Base-by-base conservation (phyloP, 441 rosid genomes). In the Sinapis alba region DNA sequence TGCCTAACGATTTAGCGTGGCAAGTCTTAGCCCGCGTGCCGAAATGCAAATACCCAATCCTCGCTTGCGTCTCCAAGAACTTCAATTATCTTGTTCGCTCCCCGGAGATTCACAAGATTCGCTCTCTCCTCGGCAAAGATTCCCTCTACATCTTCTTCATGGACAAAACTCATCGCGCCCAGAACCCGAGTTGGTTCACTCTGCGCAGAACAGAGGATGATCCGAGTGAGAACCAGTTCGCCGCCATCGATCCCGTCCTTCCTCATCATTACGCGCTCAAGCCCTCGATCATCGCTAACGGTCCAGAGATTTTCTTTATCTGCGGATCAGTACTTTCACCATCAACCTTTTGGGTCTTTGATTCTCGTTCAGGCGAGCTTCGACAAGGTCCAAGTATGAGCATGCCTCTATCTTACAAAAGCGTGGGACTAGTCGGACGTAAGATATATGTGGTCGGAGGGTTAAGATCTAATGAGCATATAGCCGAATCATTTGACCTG, bases 1-100 rank as follows among this genome's bases (percentile, higher is more conserved):
- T 59, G 12, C 63, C 36, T 16, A 27, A 12, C 2, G 63, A 59
- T 2, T 6, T 15, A 9, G 4, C 9, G 8, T 27, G 20, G 28
- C 26, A 21, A 21, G 7, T 92, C 93, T 16, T n/a, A 27, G 63
- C 21, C 21, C 63, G 63, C 4, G 63, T 27, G 1, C 20, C 63
- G 20, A 59, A 27, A 59, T 2, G 38, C 41, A 3, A 8, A n/a
- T 28, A 59, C 41, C 64, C 64, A 28, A 4, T 59, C 41, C 64
- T 59, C 21, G 18, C 64, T 59, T 15, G 64, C 41, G 64, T 15
- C 41, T 27, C 64, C 64, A 59, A 59, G 41, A 59, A 27, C 41
- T 4, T 59, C 23, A 10, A 13, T 28, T 1, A 3, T 15, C 38
- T 28, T 59, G 21, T 59, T 9, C 38, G 6, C 5, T 59, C 64